Evolutionary conservation across 1,139 yeast species (phyloP), one percentile per base, ranked within the genome.

Genomic region (Meyerozyma guilliermondii): DNA sequence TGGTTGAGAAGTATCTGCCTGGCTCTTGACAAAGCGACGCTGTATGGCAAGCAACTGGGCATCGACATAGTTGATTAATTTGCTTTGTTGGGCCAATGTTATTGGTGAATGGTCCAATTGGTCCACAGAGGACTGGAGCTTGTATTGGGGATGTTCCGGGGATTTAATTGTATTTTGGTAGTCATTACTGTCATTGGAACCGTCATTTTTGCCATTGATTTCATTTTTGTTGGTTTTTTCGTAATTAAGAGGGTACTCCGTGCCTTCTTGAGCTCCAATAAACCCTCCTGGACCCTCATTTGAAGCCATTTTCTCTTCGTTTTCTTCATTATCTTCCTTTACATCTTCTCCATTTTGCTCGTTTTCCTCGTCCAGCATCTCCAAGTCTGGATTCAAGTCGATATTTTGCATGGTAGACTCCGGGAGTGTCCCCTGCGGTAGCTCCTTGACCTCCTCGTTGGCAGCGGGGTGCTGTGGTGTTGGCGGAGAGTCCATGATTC

Each of bases 21-120:
- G 71, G 40, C 80, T 71, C 55, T 82, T 85, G 26, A 87, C 80
- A 53, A 78, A 85, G 47, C 66, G 71, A 39, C 94, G 65, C 51
- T 84, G 89, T 3, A 87, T 69, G 17, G 64, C 61, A 48, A 83
- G 63, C 29, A 85, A 60, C 46, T 74, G 65, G 5, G 71, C 76
- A 54, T 87, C 95, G 11, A 84, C 59, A 51, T 80, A 83, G 36
- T 74, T 72, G 36, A 81, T 63, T 42, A 86, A 67, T 50, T 75
- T 74, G 45, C 83, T 77, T 53, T 83, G 87, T 57, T 86, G 92
- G 2, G 50, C 40, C 9, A 49, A 47, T 13, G 55, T 43, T 20
- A 60, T 35, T 36, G 41, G 10, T 36, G 40, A 13, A 23, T 37
- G 26, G 41, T 37, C 40, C 35, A 58, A 50, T 26, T 51, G 33